Evolutionary conservation across 2,329 filamentous ascomycete species (phyloP).

Genomic region (Cadophora malorum): DNA sequence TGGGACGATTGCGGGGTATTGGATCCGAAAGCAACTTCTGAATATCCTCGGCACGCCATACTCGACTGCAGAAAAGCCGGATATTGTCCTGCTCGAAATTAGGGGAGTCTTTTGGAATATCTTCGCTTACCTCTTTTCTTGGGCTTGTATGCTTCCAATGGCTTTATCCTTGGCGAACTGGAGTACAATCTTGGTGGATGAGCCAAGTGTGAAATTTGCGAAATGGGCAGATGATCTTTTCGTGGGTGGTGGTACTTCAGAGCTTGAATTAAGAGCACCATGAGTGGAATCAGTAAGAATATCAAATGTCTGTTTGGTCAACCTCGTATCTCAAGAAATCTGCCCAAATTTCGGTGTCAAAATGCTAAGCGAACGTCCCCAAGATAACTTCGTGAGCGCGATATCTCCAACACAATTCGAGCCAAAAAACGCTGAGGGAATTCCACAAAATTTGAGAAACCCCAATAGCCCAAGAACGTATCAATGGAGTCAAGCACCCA

Average conservation of each 20-base stretch:
- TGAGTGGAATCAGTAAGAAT: not conserved
- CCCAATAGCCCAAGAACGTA: too few species aligned
- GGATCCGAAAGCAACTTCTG: conserved; percentile 14
- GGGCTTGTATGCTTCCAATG: conserved; percentile 22
- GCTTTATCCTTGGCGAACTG: conserved; percentile 22
- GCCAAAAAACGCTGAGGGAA: too few species aligned
- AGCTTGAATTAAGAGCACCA: not conserved
- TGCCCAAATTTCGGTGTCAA: not conserved
- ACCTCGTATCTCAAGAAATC: not conserved
- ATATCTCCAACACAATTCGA: too few species aligned
- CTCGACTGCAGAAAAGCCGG: conserved; percentile 9
- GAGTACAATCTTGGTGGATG: conserved; percentile 26
- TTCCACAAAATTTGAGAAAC: too few species aligned
- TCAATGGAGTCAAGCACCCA: too few species aligned
- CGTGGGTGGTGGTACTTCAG: not conserved
- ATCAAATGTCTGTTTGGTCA: not conserved
- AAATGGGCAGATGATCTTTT: conserved; percentile 22
- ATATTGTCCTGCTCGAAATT: conserved; percentile 7
- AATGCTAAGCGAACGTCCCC: not conserved
- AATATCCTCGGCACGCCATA: conserved; percentile 15
- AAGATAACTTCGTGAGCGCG: too few species aligned
- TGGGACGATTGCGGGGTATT: conserved; percentile 16
- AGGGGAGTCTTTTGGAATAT: conserved; percentile 19
- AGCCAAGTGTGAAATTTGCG: conserved; percentile 23
- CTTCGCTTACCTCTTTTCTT: conserved; percentile 14